These are phyloP conservation scores for Rhynchosporium agropyri DNA, from an alignment of 2,329 filamentous ascomycete species.

Conservation along the genomic window DNA sequence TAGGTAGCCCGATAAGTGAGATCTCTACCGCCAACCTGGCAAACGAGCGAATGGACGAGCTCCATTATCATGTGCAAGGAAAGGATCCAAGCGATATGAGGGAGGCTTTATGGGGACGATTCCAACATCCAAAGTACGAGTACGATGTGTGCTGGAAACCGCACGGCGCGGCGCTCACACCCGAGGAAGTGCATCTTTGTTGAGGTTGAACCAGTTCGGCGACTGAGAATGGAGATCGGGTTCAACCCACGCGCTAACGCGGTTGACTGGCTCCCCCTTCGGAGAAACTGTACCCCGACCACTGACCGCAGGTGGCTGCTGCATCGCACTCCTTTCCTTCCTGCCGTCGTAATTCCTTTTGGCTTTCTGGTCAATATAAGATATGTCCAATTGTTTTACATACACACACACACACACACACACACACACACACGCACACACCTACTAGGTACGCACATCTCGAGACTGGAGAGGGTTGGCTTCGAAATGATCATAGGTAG, in stretches of 20 bases:
- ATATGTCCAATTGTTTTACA: slow-evolving; percentile 16
- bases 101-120: slow-evolving; percentile 20
- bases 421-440: neutral
- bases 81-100: slow-evolving; percentile 31
- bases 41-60: slow-evolving; percentile 13
- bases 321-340: slow-evolving; percentile 1
- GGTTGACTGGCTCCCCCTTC: slow-evolving; percentile 24
- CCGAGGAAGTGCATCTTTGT: slow-evolving; percentile 21
- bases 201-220: slow-evolving; percentile 22
- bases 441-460: slow-evolving; percentile 20
- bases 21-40: slow-evolving; percentile 3
- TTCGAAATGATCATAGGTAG: slow-evolving; percentile 27
- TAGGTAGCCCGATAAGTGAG: slow-evolving; percentile 11
- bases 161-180: slow-evolving; percentile 15
- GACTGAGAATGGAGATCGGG: slow-evolving; percentile 15
- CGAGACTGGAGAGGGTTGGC: slow-evolving; percentile 27
- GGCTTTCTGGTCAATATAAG: slow-evolving; percentile 17
- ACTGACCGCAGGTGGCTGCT: slow-evolving; percentile 18
- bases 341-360: slow-evolving; percentile 5
- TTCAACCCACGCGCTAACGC: slow-evolving; percentile 26
- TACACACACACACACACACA: no score
- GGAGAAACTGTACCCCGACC: neutral
- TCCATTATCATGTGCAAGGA: slow-evolving; percentile 32
- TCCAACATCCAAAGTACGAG: slow-evolving; percentile 10
- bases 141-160: slow-evolving; percentile 22